Conservation (phyloP, 768 basidiomycete genomes). For the Lactarius indigo region DNA sequence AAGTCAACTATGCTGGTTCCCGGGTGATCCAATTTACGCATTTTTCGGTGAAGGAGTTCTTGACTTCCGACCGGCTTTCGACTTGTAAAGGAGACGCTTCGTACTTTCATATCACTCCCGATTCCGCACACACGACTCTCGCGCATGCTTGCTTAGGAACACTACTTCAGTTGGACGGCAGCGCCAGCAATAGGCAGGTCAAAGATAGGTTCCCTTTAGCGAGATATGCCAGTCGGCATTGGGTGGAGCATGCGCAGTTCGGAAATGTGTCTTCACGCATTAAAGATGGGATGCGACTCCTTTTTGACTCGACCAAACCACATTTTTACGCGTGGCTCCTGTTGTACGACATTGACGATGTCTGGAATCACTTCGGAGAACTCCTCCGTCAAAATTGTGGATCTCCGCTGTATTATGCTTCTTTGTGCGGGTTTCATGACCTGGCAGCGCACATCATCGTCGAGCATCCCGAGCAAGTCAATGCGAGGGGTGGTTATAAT, state of each 20-base stretch:
- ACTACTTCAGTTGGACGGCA: background rate
- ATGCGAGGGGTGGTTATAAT: background rate
- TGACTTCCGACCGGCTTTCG: background rate
- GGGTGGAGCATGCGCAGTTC: background rate
- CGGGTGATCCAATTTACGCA: background rate
- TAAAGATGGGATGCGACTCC: background rate
- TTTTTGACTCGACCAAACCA: background rate
- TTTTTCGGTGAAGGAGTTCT: background rate
- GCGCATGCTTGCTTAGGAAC: background rate
- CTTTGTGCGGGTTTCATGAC: background rate
- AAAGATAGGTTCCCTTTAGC: background rate
- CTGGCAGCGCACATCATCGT: background rate
- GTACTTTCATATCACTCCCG: background rate
- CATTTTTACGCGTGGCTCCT: background rate
- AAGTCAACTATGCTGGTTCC: background rate
- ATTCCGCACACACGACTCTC: background rate
- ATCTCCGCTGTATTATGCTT: background rate
- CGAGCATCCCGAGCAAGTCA: background rate
- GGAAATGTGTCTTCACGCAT: background rate
- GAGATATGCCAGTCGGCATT: background rate
- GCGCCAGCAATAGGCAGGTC: background rate
- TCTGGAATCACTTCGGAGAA: background rate
- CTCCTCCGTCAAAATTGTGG: rapidly evolving
- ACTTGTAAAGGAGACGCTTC: background rate
- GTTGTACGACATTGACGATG: background rate